Evolutionary conservation across 192 early-diverging fungal species (phyloP).

Genomic region (Jimgerdemannia lactiflua): DNA sequence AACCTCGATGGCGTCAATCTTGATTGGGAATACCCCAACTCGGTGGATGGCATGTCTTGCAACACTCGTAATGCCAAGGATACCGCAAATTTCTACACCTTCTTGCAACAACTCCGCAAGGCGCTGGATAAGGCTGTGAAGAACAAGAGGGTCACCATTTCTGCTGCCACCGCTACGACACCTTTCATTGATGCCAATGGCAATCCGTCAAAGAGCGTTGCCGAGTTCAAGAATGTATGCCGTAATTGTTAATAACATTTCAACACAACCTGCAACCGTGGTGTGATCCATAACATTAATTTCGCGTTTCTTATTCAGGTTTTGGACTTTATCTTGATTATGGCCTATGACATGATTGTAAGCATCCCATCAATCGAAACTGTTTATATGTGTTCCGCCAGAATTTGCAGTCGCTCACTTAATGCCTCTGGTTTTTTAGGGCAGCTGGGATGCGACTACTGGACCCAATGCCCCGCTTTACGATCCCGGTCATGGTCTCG

Average conservation of each 20-base stretch:
- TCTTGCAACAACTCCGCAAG: constrained; percentile 31
- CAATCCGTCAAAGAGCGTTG: constrained; percentile 13
- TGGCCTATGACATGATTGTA: constrained; percentile 3
- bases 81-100: constrained; percentile 34
- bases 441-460: constrained; percentile 15
- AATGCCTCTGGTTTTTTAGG: constrained; percentile 12
- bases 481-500: neutral
- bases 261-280: too few species aligned
- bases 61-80: constrained; percentile 31
- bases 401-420: constrained; percentile 9
- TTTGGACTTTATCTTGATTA: neutral
- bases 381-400: too few species aligned
- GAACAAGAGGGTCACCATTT: constrained; percentile 26
- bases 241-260: too few species aligned
- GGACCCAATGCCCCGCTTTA: constrained; percentile 22
- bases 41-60: constrained; percentile 28
- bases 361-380: too few species aligned
- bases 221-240: constrained; percentile 1
- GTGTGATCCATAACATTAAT: too few species aligned
- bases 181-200: constrained; percentile 27
- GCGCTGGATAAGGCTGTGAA: constrained; percentile 13
- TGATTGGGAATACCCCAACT: constrained; percentile 56
- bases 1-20: constrained; percentile 60
- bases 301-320: too few species aligned
- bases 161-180: constrained; percentile 31